Evolutionary conservation across 2,329 filamentous ascomycete genomes (phyloP), one percentile per base, ranked within the genome.

Genomic region (Davidsoniella australis): DNA sequence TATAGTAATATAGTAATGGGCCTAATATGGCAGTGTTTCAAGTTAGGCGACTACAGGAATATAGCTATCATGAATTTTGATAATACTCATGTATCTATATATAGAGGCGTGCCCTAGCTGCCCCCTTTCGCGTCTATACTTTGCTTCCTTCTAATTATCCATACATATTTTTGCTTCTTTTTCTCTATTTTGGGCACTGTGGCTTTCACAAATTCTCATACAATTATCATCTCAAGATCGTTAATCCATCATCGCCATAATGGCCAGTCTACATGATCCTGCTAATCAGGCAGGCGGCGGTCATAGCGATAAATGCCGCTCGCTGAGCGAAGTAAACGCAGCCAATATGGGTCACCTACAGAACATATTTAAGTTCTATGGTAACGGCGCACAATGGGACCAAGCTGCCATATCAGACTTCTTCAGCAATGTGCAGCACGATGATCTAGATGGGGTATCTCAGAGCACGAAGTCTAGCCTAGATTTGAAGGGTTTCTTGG

Each of bases 401-500:
- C 61, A 59, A 37, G 63, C 66, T 18, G 65, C 71, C 54, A 63
- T 69, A 36, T 58, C 62, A 33, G 59, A 64, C 17, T 77, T 76
- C 51, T 54, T 72, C 41, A 60, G 64, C 46, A 62, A 66, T 41
- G 63, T 67, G 20, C 73, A 76, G 58, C 63, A 61, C 38, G 66
- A 68, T 37, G 60, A 55, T 33, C 53, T 65, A 17, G 61, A 58
- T n/a, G 51, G 54, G 7, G 54, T 58, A 10, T 55, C 54, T 1
- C 44, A 54, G 3, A 53, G 41, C 36, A 41, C 51, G 16, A 55
- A 54, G 39, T 55, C 54, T 6, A 54, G 61, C 29, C 60, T 75
- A 55, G 69, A 71, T 52, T 64, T 75, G 41, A 57, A 62, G 41
- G 64, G 59, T 49, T 78, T 78, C 56, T 57, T 76, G 24, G 57